Conservation (phyloP, 75 land plant genomes). For the Pinus tabuliformis region DNA sequence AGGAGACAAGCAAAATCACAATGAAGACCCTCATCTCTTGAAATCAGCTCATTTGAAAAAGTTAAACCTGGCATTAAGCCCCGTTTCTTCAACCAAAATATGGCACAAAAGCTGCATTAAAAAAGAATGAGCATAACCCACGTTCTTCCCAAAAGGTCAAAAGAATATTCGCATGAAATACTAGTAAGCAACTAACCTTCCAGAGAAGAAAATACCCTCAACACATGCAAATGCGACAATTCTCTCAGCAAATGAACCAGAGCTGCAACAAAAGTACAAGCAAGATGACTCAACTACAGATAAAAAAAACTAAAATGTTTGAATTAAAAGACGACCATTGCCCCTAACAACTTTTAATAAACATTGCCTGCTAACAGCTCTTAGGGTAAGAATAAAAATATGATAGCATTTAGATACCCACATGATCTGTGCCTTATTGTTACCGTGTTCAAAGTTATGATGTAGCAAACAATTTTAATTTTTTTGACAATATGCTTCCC, state of each 20-base stretch:
- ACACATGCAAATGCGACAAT: constrained; percentile 92
- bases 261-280: constrained; percentile 19
- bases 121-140: background rate
- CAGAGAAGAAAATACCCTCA: constrained; percentile 91
- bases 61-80: constrained; percentile 87
- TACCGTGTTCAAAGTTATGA: too few species aligned
- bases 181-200: constrained; percentile 40
- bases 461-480: too few species aligned
- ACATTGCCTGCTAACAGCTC: background rate
- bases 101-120: constrained; percentile 72
- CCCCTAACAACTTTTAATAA: background rate
- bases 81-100: constrained; percentile 81
- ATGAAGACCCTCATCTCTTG: constrained; percentile 85
- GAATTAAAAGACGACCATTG: background rate
- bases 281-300: constrained; percentile 2
- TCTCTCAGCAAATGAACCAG: constrained; percentile 71
- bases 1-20: constrained; percentile 89
- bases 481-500: too few species aligned
- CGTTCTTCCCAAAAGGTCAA: background rate
- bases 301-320: background rate
- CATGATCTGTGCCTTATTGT: too few species aligned
- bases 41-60: constrained; percentile 80
- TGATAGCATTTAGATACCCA: too few species aligned
- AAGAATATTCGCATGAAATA: background rate
- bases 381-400: too few species aligned